Evolutionary conservation across 768 basidiomycete species (phyloP).

Genomic region (Tremella mesenterica): DNA sequence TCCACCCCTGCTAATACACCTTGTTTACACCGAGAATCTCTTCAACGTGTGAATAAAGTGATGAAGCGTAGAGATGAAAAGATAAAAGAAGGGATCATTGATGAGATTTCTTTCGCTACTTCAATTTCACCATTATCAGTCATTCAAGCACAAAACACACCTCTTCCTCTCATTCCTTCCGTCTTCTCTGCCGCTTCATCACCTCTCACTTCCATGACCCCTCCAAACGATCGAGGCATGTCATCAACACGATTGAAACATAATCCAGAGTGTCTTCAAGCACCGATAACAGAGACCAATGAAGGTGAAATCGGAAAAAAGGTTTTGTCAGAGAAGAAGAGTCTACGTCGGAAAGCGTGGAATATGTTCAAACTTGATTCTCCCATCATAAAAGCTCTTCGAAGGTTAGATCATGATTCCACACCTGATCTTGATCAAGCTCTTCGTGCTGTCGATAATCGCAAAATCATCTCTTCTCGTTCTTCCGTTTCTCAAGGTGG

Average conservation of each 20-base stretch:
- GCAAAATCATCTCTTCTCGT: not conserved
- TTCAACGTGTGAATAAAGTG: conserved; percentile 11
- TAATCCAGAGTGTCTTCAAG: not conserved
- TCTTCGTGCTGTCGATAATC: conserved; percentile 1
- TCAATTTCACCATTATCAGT: not conserved
- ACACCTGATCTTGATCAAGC: conserved; percentile 21
- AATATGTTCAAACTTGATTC: conserved; percentile 23
- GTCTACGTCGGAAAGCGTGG: not conserved
- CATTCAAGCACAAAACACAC: not conserved
- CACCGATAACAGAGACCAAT: too few species aligned
- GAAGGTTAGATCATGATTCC: conserved; percentile 5
- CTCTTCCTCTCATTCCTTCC: not conserved
- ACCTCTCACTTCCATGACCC: not conserved
- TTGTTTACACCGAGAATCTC: conserved; percentile 9
- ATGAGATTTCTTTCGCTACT: not conserved
- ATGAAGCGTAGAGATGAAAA: not conserved
- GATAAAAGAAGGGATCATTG: not conserved
- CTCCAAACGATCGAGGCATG: not conserved
- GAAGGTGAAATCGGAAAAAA: too few species aligned
- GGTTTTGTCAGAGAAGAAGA: too few species aligned
- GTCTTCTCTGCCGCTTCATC: not conserved
- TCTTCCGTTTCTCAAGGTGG: not conserved
- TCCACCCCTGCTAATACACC: conserved; percentile 21
- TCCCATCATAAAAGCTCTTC: conserved; percentile 19
- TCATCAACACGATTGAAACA: not conserved